Percentiles rank a stretch among this genome's conserved stretches.
Conservation (phyloP, 2,329 filamentous ascomycete species). For the Talaromyces pinophilus region DNA sequence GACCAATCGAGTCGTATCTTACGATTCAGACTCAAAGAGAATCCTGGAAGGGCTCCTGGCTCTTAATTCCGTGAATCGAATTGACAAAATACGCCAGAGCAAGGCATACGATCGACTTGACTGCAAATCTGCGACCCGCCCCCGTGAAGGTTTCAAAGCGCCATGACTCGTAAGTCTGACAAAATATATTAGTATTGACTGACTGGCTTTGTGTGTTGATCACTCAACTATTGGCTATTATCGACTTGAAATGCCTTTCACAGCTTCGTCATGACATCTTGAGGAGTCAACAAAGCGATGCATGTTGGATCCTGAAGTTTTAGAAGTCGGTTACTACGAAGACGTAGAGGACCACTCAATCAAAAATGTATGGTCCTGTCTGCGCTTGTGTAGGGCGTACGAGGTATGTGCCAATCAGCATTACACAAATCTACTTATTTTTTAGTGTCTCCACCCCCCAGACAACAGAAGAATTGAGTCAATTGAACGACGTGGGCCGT, state of each 20-base stretch:
- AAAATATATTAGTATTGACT: not conserved
- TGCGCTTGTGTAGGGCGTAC: not conserved
- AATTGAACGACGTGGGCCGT: not conserved
- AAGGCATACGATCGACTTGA: slow-evolving; percentile 5
- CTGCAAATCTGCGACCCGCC: slow-evolving; percentile 10
- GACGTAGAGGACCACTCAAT: not conserved
- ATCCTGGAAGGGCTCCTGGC: not conserved
- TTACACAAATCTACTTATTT: not conserved
- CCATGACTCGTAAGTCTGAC: slow-evolving; percentile 10
- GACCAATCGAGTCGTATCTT: not conserved
- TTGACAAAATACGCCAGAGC: slow-evolving; percentile 8
- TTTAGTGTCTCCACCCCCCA: not conserved
- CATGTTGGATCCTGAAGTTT: not conserved
- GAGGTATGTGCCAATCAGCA: not conserved
- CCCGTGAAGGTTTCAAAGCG: slow-evolving; percentile 5
- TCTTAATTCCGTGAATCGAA: not conserved
- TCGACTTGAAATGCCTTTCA: not conserved
- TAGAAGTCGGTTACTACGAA: not conserved
- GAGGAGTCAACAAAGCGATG: not conserved
- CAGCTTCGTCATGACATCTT: not conserved
- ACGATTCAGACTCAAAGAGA: not conserved
- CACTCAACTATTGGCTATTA: not conserved
- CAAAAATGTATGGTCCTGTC: not conserved
- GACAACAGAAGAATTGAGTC: not conserved
- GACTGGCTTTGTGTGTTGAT: slow-evolving; percentile 1